Evolutionary conservation across 495 filamentous ascomycete species (phyloP).

Genomic region (Hyaloscypha finlandica): DNA sequence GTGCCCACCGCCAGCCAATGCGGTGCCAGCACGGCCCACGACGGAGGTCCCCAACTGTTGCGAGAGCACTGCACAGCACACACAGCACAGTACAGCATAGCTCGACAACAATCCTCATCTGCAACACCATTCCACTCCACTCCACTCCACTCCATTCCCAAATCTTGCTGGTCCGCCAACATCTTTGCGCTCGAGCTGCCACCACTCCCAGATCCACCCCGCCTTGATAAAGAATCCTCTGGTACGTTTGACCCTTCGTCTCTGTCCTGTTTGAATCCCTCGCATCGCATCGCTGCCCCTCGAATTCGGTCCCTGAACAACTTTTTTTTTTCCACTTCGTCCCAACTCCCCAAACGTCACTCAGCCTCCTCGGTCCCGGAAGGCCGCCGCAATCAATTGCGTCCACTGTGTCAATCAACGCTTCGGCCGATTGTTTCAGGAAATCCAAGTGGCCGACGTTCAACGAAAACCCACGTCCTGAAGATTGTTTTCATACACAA

Average conservation of each 20-base stretch:
- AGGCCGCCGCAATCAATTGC: not conserved
- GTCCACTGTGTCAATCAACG: not conserved
- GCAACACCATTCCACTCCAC: not conserved
- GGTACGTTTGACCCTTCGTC: slow-evolving; percentile 10
- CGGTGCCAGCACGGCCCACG: not conserved
- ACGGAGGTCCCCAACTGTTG: not conserved
- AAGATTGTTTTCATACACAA: not conserved
- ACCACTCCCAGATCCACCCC: not conserved
- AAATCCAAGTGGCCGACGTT: not conserved
- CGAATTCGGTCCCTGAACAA: not conserved
- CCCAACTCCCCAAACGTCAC: not conserved
- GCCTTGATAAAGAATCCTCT: slow-evolving; percentile 11
- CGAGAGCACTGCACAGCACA: too few species aligned
- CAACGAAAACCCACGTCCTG: not conserved
- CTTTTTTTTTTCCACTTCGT: not conserved
- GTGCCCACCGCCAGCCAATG: not conserved
- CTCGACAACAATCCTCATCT: not conserved
- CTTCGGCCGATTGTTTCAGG: not conserved
- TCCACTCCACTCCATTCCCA: not conserved
- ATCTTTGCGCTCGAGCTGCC: not conserved
- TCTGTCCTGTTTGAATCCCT: not conserved
- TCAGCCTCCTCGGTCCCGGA: not conserved
- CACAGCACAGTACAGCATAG: too few species aligned
- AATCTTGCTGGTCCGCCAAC: slow-evolving; percentile 12
- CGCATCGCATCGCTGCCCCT: slow-evolving; percentile 19